These are phyloP conservation scores for Xylaria hypoxylon DNA, from an alignment of 2,329 filamentous ascomycete genomes.

Conservation along the genomic window DNA sequence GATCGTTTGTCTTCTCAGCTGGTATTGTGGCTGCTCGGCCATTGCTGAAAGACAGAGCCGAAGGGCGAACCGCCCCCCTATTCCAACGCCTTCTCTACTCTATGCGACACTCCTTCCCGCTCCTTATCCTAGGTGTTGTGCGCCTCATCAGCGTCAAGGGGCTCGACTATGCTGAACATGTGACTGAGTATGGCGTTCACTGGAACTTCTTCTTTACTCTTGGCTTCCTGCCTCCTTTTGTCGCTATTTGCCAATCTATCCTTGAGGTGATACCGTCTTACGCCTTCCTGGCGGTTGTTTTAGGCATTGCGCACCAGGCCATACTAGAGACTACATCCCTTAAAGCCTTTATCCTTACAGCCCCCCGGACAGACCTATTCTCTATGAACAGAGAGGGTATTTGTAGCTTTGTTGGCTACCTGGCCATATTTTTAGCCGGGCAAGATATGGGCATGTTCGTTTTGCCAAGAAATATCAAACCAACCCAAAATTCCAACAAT, in stretches of 20 bases:
- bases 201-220: slow-evolving; percentile 99
- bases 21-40: slow-evolving; percentile 90
- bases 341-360: slow-evolving; percentile 84
- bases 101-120: slow-evolving; percentile 82
- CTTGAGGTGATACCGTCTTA: slow-evolving; percentile 80
- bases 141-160: slow-evolving; percentile 91
- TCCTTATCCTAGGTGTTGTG: slow-evolving; percentile 82
- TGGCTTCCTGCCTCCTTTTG: slow-evolving; percentile 86
- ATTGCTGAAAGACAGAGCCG: slow-evolving; percentile 75
- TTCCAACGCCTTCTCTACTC: slow-evolving; percentile 71
- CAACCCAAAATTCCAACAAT: slow-evolving; percentile 57
- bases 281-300: slow-evolving; percentile 76
- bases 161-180: slow-evolving; percentile 95
- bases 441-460: slow-evolving; percentile 85
- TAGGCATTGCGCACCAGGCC: slow-evolving; percentile 79
- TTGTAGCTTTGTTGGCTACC: slow-evolving; percentile 94
- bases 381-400: slow-evolving; percentile 94
- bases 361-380: slow-evolving; percentile 80
- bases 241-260: slow-evolving; percentile 82
- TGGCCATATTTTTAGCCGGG: slow-evolving; percentile 93
- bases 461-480: slow-evolving; percentile 69
- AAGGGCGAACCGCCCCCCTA: slow-evolving; percentile 63
- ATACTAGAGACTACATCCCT: slow-evolving; percentile 81
- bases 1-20: slow-evolving; percentile 95
- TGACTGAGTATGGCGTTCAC: slow-evolving; percentile 96